Evolutionary conservation across 2,329 filamentous ascomycete genomes (phyloP).

Genomic region (Sordariomycetes sp.): DNA sequence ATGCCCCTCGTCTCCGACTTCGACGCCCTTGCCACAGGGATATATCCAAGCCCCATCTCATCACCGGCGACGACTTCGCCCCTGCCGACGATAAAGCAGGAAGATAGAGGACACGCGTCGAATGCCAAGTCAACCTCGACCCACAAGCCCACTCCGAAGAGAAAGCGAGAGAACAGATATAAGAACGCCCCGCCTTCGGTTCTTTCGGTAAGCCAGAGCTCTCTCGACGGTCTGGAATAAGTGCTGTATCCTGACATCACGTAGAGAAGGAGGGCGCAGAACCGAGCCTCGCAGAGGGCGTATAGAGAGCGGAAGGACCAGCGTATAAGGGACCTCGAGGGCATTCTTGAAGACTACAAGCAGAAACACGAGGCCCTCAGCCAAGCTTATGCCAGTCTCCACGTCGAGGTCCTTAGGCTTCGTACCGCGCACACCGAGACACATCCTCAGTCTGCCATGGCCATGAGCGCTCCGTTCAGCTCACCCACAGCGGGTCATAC

Average conservation of each 20-base stretch:
- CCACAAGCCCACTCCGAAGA: constrained; percentile 28
- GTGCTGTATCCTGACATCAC: background rate
- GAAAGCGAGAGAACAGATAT: constrained; percentile 40
- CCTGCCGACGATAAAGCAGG: constrained; percentile 5
- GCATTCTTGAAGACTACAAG: constrained; percentile 6
- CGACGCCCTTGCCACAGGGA: constrained; percentile 11
- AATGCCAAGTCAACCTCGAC: background rate
- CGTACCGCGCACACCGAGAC: background rate
- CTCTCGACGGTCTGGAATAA: background rate
- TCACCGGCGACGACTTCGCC: constrained; percentile 9
- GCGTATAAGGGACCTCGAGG: constrained; percentile 8
- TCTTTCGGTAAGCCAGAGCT: constrained; percentile 27
- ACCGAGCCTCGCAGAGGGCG: constrained; percentile 19
- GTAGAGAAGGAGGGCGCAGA: constrained; percentile 18
- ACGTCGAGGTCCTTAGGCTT: constrained; percentile 19
- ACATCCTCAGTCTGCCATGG: background rate
- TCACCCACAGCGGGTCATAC: background rate
- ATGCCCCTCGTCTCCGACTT: constrained; percentile 14
- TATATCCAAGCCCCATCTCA: constrained; percentile 22
- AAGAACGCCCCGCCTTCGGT: constrained; percentile 40
- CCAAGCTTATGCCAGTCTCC: constrained; percentile 40
- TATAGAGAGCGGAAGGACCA: constrained; percentile 20
- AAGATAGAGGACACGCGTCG: background rate
- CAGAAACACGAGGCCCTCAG: constrained; percentile 43
- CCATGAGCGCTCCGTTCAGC: background rate